Evolutionary conservation across 352 stramenopile species (phyloP).

Genomic region (Globisporangium polare): DNA sequence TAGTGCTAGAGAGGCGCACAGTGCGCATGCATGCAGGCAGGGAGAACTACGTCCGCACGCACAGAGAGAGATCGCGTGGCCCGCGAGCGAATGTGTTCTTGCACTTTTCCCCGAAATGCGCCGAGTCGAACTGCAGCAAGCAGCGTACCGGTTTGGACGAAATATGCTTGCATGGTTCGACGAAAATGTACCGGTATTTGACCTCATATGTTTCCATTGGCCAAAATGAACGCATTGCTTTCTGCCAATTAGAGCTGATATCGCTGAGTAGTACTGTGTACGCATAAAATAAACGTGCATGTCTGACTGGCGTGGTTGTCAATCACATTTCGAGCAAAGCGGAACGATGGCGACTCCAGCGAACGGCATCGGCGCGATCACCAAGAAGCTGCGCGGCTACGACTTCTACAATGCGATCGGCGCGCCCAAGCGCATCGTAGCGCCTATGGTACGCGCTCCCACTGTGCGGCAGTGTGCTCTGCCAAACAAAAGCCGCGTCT

Average conservation of each 20-base stretch:
- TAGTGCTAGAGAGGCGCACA: neutral
- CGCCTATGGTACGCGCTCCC: constrained; percentile 84
- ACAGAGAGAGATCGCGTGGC: neutral
- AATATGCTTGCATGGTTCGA: neutral
- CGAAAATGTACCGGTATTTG: neutral
- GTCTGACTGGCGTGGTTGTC: constrained; percentile 2
- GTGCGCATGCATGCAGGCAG: neutral
- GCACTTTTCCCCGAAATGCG: neutral
- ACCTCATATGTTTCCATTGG: too few species aligned
- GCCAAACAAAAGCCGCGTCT: neutral
- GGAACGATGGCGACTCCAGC: constrained; percentile 1
- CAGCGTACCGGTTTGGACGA: neutral
- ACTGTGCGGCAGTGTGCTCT: neutral
- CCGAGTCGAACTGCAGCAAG: neutral
- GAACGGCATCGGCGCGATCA: constrained; percentile 9
- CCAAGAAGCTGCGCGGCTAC: constrained; percentile 65
- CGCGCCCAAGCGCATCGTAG: constrained; percentile 83
- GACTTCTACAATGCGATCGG: constrained; percentile 81
- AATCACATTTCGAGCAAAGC: neutral
- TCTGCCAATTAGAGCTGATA: neutral
- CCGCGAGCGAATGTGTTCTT: neutral
- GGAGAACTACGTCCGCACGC: neutral
- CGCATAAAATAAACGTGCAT: neutral
- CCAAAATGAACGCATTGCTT: neutral
- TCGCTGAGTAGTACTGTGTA: neutral